phyloP scores from a whole-genome alignment of 257 asterid genomes.

The Solanum medicagineum region DNA sequence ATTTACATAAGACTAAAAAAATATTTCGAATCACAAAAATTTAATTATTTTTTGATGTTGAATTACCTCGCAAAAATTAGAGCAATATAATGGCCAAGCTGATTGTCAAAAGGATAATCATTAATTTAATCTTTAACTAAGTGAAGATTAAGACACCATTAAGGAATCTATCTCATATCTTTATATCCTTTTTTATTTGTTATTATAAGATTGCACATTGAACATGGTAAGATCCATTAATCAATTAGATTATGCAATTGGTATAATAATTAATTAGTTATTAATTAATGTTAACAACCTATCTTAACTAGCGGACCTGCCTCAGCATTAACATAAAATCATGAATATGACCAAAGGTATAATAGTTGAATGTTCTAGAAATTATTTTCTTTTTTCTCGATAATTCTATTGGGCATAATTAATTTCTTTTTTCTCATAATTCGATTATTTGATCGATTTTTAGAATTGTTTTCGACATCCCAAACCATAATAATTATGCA shows the following conservation, averaged over 20 bases:
- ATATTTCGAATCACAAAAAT: no score
- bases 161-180: background rate
- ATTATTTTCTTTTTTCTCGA: background rate
- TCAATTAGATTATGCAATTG: background rate
- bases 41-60: no score
- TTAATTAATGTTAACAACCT: background rate
- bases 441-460: no score
- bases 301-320: background rate
- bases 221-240: background rate
- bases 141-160: background rate
- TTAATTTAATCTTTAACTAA: background rate
- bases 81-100: background rate
- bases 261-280: background rate
- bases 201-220: background rate
- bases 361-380: background rate
- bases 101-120: background rate
- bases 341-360: background rate
- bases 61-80: background rate
- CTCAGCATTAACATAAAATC: background rate
- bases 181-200: background rate
- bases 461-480: background rate
- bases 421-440: background rate
- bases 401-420: background rate
- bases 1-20: no score
- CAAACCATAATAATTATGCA: background rate